These are phyloP conservation scores for Oldenlandia corymbosa DNA, from an alignment of 257 asterid species.

Conservation along the genomic window DNA sequence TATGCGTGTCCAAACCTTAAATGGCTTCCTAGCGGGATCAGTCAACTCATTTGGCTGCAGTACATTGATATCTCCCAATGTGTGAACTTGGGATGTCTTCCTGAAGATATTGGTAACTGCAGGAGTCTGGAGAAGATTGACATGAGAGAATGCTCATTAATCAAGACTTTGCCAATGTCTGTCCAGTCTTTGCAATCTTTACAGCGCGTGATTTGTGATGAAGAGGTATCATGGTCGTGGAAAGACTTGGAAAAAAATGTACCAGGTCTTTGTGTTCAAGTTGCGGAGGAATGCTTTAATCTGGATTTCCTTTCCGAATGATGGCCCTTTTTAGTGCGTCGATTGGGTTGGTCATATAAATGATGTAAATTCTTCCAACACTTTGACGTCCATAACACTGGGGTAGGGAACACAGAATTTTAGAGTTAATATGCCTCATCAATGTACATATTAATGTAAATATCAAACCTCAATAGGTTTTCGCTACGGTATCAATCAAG, in stretches of 20 bases:
- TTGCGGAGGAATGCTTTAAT: constrained; percentile 65
- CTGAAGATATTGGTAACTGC: constrained; percentile 64
- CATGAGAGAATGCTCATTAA: constrained; percentile 75
- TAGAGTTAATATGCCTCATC: no score
- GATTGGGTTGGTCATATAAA: background rate
- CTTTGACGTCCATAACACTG: no score
- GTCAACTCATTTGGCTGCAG: constrained; percentile 42
- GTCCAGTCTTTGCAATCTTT: constrained; percentile 32
- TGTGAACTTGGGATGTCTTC: constrained; percentile 58
- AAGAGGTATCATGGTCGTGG: constrained; percentile 64
- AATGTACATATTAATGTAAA: no score
- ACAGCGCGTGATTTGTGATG: constrained; percentile 65
- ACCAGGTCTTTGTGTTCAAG: constrained; percentile 53
- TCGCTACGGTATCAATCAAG: no score
- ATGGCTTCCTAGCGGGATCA: constrained; percentile 48
- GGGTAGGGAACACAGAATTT: no score
- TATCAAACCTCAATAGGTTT: no score
- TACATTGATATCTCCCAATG: constrained; percentile 77
- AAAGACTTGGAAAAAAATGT: constrained; percentile 48
- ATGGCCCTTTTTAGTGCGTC: background rate
- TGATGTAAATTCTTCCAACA: no score
- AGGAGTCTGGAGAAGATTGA: constrained; percentile 71
- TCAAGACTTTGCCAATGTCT: constrained; percentile 53
- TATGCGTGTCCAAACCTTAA: constrained; percentile 71
- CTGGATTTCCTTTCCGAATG: constrained; percentile 79